These are phyloP conservation scores for Pythium rishiriense DNA, from an alignment of 352 stramenopile species.

Conservation along the genomic window DNA sequence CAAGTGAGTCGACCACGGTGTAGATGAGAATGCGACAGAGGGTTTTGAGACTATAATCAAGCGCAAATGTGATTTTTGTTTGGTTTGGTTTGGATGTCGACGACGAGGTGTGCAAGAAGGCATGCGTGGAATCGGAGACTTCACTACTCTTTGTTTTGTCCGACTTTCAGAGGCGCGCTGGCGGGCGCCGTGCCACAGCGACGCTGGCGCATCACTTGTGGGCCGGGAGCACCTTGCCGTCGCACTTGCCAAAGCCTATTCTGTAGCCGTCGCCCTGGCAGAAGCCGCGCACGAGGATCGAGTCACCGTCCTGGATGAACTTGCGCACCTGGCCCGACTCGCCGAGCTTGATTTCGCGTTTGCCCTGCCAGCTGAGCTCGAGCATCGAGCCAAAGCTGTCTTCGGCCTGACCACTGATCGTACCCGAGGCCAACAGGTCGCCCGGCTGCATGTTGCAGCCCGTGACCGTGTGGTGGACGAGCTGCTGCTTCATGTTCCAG, in stretches of 20 bases:
- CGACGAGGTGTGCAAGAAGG: too few species aligned
- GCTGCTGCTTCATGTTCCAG: constrained; percentile 97
- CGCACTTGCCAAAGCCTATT: constrained; percentile 95
- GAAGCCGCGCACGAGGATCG: constrained; percentile 91
- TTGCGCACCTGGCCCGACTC: constrained; percentile 82
- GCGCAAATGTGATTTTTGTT: background rate
- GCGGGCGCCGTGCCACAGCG: too few species aligned
- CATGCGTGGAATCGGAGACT: too few species aligned
- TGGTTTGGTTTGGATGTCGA: background rate
- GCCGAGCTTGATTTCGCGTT: constrained; percentile 70
- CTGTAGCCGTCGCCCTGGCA: constrained; percentile 90
- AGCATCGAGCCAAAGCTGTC: constrained; percentile 94
- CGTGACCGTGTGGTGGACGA: constrained; percentile 96
- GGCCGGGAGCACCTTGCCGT: constrained; percentile 90
- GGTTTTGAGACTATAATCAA: background rate
- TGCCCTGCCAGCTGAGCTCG: constrained; percentile 95
- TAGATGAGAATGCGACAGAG: background rate
- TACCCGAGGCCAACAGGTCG: constrained; percentile 94
- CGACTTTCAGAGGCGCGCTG: background rate
- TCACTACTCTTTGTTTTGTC: background rate
- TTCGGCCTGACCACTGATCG: constrained; percentile 91
- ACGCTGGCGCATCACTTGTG: constrained; percentile 47
- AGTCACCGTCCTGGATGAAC: constrained; percentile 96
- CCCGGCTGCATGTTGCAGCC: constrained; percentile 96
- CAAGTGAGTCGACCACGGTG: constrained; percentile 20